phyloP scores from a whole-genome alignment of 345 rosid genomes.

The Microthlaspi erraticum region DNA sequence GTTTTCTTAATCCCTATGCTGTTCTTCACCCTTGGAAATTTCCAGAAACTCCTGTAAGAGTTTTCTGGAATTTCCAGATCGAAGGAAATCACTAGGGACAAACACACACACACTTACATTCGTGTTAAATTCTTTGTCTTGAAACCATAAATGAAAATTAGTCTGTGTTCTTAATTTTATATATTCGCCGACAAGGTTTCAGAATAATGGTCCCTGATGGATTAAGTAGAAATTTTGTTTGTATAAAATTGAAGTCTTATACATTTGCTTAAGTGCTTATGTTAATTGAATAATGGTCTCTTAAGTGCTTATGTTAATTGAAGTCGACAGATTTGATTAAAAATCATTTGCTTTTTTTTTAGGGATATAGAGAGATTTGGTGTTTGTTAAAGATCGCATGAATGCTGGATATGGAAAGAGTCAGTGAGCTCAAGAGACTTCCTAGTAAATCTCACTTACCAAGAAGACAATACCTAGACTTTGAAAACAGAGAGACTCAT shows the following conservation, averaged over 20 bases:
- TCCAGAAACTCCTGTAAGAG: slow-evolving; percentile 17
- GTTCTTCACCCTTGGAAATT: not conserved
- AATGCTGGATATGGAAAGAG: slow-evolving; percentile 64
- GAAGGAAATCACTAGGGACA: not conserved
- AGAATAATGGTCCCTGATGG: slow-evolving; percentile 28
- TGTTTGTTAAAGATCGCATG: slow-evolving; percentile 44
- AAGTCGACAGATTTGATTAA: slow-evolving; percentile 17
- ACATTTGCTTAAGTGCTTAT: slow-evolving; percentile 5
- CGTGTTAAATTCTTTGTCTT: slow-evolving; percentile 27
- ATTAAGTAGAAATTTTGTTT: slow-evolving; percentile 17
- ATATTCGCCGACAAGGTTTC: slow-evolving; percentile 28
- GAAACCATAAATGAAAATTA: not conserved
- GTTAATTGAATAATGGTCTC: slow-evolving; percentile 8
- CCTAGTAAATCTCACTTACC: slow-evolving; percentile 59
- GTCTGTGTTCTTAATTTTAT: not conserved
- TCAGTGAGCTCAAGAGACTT: slow-evolving; percentile 58
- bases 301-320: slow-evolving; percentile 1
- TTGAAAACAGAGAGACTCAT: slow-evolving; percentile 29
- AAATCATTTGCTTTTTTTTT: not conserved
- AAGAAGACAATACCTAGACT: slow-evolving; percentile 37
- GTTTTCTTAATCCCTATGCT: slow-evolving; percentile 29
- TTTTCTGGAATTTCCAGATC: slow-evolving; percentile 23
- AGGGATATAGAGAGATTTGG: slow-evolving; percentile 23
- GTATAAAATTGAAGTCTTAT: no score
- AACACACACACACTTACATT: not conserved